phyloP scores from a whole-genome alignment of 164 flowering plant genomes.

The Liquidambar formosana region DNA sequence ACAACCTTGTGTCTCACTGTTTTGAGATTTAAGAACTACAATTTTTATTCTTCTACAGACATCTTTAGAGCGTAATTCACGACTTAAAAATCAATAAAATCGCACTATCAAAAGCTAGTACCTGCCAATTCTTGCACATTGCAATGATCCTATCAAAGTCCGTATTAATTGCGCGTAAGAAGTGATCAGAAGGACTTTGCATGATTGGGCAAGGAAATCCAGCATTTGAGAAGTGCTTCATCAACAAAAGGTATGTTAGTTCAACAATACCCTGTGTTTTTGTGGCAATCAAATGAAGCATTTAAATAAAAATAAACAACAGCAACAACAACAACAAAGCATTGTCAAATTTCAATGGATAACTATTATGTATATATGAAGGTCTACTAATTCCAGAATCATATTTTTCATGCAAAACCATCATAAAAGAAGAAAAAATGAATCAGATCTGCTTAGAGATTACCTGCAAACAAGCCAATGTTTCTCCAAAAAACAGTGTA shows the following conservation, averaged over 20 bases:
- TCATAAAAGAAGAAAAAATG: not conserved
- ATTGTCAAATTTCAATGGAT: not conserved
- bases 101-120: conserved; percentile 21
- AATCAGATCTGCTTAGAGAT: not conserved
- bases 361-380: not conserved
- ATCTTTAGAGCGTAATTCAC: not conserved
- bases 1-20: too few relatives aligned
- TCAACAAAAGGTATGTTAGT: conserved; percentile 14
- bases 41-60: too few relatives aligned
- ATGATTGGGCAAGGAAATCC: conserved; percentile 99
- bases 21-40: too few relatives aligned
- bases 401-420: not conserved
- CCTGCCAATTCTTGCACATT: conserved; percentile 99
- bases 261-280: not conserved
- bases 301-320: not conserved
- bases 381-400: not conserved
- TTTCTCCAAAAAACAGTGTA: conserved; percentile 96
- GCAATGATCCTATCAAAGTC: conserved; percentile 97
- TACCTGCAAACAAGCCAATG: conserved; percentile 98
- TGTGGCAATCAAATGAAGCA: not conserved
- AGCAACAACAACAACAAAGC: not conserved
- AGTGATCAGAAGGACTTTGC: conserved; percentile 99
- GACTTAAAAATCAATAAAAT: not conserved
- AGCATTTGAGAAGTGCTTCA: conserved; percentile 99
- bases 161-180: conserved; percentile 93